phyloP scores from a whole-genome alignment of 192 early-diverging fungal species.

The Rhizophagus prolifer region DNA sequence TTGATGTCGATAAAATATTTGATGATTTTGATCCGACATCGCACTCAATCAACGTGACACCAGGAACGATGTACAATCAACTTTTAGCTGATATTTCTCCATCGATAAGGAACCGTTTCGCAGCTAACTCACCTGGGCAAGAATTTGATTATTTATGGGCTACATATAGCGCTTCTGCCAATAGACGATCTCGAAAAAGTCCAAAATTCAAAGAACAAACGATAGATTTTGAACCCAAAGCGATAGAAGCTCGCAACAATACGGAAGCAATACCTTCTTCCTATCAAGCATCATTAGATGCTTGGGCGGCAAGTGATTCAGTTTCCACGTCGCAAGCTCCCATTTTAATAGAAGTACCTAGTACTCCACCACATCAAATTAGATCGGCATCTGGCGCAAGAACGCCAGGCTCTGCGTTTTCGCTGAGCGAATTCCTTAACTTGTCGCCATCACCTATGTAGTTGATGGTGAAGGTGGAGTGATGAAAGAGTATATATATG shows the following conservation, averaged over 20 bases:
- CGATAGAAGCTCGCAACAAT: background rate
- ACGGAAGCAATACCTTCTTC: background rate
- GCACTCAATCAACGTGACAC: background rate
- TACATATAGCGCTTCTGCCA: background rate
- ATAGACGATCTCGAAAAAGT: background rate
- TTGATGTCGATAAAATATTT: background rate
- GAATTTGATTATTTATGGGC: background rate
- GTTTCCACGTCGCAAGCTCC: background rate
- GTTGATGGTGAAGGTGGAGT: background rate
- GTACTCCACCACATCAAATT: background rate
- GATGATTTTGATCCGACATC: background rate
- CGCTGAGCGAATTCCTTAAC: background rate
- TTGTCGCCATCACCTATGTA: background rate
- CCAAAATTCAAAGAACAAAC: background rate
- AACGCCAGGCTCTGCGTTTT: background rate
- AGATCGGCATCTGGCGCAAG: background rate
- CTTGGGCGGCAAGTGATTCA: background rate
- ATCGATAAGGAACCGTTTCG: background rate
- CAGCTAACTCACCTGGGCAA: background rate
- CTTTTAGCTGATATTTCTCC: background rate
- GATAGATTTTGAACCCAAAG: background rate
- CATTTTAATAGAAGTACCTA: background rate
- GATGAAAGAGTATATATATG: no score
- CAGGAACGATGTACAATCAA: background rate
- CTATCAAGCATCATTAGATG: background rate